Conservation (phyloP, 306 rosid genomes). For the Quercus aquifolioides region DNA sequence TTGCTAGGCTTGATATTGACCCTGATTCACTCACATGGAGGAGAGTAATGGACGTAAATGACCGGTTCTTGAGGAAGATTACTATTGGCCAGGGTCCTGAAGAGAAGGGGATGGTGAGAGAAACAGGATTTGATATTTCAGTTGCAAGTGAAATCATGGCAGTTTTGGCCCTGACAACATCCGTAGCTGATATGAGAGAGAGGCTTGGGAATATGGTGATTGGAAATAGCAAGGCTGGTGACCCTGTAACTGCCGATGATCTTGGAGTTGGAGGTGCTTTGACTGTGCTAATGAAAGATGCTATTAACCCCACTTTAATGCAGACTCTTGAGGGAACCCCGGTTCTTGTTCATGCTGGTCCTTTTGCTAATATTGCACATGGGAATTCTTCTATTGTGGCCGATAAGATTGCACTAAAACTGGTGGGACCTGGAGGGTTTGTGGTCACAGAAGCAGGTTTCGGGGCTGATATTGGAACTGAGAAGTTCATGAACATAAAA, state of each 20-base stretch:
- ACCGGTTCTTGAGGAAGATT: slow-evolving; percentile 88
- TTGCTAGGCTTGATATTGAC: slow-evolving; percentile 92
- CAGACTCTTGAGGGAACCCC: slow-evolving; percentile 99
- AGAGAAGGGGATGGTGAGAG: slow-evolving; percentile 98
- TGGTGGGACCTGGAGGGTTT: slow-evolving; percentile 95
- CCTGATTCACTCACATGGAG: slow-evolving; percentile 92
- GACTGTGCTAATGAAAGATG: slow-evolving; percentile 95
- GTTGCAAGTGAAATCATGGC: slow-evolving; percentile 99
- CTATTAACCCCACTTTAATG: slow-evolving; percentile 96
- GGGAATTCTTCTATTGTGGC: slow-evolving; percentile 98
- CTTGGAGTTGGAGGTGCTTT: slow-evolving; percentile 97
- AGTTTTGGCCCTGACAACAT: slow-evolving; percentile 91
- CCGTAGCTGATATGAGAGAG: slow-evolving; percentile 92
- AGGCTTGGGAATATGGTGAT: slow-evolving; percentile 97
- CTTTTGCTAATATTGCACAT: slow-evolving; percentile 94
- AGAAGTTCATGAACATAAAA: slow-evolving; percentile 94
- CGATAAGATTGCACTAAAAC: slow-evolving; percentile 91
- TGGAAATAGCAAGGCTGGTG: slow-evolving; percentile 92
- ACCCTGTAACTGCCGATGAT: slow-evolving; percentile 90
- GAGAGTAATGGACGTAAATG: slow-evolving; percentile 96
- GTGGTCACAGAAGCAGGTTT: slow-evolving; percentile 99
- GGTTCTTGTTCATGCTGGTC: slow-evolving; percentile 99
- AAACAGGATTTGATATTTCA: slow-evolving; percentile 93
- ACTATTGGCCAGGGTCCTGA: slow-evolving; percentile 92
- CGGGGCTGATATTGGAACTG: slow-evolving; percentile 96